Conservation (phyloP, 352 stramenopile species). For the Phytophthora fragariaefolia region DNA sequence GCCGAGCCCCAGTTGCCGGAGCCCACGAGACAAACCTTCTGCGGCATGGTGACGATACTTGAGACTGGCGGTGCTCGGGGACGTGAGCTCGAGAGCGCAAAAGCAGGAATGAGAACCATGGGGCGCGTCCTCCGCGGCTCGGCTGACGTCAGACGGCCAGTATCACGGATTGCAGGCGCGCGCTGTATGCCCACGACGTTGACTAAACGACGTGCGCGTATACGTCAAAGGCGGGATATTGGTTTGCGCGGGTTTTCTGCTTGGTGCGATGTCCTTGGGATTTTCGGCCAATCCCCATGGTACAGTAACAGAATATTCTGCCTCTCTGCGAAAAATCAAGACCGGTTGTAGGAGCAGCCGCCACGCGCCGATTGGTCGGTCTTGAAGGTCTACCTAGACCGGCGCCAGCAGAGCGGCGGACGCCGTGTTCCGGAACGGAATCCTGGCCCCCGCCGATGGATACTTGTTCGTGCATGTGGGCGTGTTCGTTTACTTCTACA, state of each 20-base stretch:
- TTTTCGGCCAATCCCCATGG: slow-evolving; percentile 14
- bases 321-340: slow-evolving; percentile 17
- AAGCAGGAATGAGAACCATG: slow-evolving; percentile 32
- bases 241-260: slow-evolving; percentile 30
- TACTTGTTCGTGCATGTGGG: no score
- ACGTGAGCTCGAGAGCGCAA: slow-evolving; percentile 23
- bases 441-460: no score
- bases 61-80: not conserved
- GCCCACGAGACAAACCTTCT: slow-evolving; percentile 81
- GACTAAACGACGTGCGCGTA: slow-evolving; percentile 20
- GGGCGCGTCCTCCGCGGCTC: slow-evolving; percentile 7
- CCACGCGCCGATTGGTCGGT: not conserved
- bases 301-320: no score
- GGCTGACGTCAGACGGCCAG: slow-evolving; percentile 29
- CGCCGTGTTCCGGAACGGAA: no score
- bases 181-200: slow-evolving; percentile 13
- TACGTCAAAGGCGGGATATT: slow-evolving; percentile 28
- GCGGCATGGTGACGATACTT: slow-evolving; percentile 36
- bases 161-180: slow-evolving; percentile 18
- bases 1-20: slow-evolving; percentile 87
- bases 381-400: slow-evolving; percentile 2
- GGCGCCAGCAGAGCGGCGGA: not conserved
- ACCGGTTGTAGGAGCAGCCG: no score
- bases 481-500: no score
- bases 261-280: slow-evolving; percentile 1